These are phyloP conservation scores for Anthoceros angustus DNA, from an alignment of 225 moss, liverwort and hornwort species.

Conservation along the genomic window DNA sequence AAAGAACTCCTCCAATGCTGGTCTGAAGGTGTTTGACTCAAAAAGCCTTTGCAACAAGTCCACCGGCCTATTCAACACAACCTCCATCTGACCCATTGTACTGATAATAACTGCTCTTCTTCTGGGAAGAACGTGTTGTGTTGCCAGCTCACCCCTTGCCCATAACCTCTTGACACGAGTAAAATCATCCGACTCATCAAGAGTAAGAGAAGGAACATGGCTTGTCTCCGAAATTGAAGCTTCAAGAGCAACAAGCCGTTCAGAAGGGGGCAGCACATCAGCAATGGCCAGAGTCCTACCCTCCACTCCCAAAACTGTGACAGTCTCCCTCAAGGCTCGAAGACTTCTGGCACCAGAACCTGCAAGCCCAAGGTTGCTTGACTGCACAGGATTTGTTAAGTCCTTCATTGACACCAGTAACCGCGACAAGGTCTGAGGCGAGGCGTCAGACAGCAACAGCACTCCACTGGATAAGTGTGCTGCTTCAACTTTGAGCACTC, in stretches of 20 bases:
- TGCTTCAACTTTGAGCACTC: constrained; percentile 68
- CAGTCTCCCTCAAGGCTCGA: constrained; percentile 74
- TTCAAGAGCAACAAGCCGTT: constrained; percentile 76
- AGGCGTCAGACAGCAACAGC: constrained; percentile 75
- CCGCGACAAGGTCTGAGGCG: constrained; percentile 59
- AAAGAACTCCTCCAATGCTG: constrained; percentile 80
- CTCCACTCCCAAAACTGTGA: constrained; percentile 64
- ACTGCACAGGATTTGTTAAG: constrained; percentile 41
- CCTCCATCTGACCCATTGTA: constrained; percentile 90
- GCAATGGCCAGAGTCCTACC: constrained; percentile 91
- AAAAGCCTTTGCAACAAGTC: constrained; percentile 82
- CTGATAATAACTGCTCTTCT: constrained; percentile 68
- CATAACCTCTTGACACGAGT: constrained; percentile 80
- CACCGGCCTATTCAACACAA: constrained; percentile 81
- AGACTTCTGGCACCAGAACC: constrained; percentile 45
- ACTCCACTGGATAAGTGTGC: constrained; percentile 87
- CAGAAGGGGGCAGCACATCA: constrained; percentile 79
- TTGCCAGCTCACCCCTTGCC: constrained; percentile 93
- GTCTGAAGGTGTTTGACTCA: constrained; percentile 46
- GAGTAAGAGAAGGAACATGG: constrained; percentile 18
- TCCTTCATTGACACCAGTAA: constrained; percentile 66
- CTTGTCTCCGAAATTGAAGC: constrained; percentile 59
- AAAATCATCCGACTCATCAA: constrained; percentile 35
- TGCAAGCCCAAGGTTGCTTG: constrained; percentile 28
- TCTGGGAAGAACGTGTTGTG: constrained; percentile 78